Evolutionary conservation across 345 rosid species (phyloP).

Genomic region (Gossypium stocksii): DNA sequence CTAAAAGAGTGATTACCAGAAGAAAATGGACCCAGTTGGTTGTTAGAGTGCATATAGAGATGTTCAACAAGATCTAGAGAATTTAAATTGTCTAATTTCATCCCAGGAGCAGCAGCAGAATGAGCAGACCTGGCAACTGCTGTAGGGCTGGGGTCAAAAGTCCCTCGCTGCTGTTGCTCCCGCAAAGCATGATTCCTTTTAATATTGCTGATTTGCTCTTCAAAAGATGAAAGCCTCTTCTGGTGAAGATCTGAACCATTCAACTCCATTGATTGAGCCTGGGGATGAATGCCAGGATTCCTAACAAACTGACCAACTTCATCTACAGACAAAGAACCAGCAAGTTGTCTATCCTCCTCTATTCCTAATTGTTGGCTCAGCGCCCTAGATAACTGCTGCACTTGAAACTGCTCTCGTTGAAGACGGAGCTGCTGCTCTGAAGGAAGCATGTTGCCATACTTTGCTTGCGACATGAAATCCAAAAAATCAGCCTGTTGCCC

Average conservation of each 20-base stretch:
- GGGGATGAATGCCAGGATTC: slow-evolving; percentile 19
- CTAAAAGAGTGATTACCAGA: slow-evolving; percentile 16
- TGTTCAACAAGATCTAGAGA: slow-evolving; percentile 20
- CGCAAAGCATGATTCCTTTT: slow-evolving; percentile 23
- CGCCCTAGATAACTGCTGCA: slow-evolving; percentile 30
- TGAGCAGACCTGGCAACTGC: slow-evolving; percentile 24
- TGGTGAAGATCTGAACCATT: slow-evolving; percentile 27
- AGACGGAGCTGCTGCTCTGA: slow-evolving; percentile 31
- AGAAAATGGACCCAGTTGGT: slow-evolving; percentile 23
- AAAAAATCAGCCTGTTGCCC: slow-evolving; percentile 28
- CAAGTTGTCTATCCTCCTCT: slow-evolving; percentile 26
- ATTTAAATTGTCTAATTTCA: slow-evolving; percentile 26
- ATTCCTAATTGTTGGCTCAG: slow-evolving; percentile 30
- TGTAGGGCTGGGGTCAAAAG: slow-evolving; percentile 25
- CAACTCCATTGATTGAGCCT: slow-evolving; percentile 26
- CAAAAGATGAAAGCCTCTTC: slow-evolving; percentile 27
- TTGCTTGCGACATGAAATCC: slow-evolving; percentile 27
- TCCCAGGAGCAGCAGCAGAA: slow-evolving; percentile 18
- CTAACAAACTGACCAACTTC: slow-evolving; percentile 26
- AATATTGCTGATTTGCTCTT: slow-evolving; percentile 26
- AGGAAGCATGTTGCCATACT: slow-evolving; percentile 26
- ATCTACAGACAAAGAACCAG: slow-evolving; percentile 29
- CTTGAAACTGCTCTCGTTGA: slow-evolving; percentile 37
- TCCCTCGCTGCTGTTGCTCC: slow-evolving; percentile 29
- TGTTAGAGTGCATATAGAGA: slow-evolving; percentile 20